Base-by-base conservation (phyloP, 2,329 filamentous ascomycete genomes). In the Sclerotinia glacialis region DNA sequence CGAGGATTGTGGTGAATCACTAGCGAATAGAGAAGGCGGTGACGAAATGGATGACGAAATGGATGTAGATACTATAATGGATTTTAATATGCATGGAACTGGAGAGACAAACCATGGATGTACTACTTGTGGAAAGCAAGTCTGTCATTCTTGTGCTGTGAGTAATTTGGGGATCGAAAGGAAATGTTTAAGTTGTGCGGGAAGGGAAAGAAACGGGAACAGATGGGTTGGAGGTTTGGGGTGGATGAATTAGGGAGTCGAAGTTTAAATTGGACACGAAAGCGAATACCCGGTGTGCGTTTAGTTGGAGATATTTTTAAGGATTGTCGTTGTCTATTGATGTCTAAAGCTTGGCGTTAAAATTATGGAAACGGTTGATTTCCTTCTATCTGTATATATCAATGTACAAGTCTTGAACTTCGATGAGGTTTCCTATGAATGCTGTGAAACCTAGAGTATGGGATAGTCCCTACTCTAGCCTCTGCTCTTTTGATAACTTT, bases 61-160 rank as follows among this genome's bases (percentile, higher is more conserved):
- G 80, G 80, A 82, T 11, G 64, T 81, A 3, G 80, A 83, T 67
- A 71, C 72, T 67, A 72, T 73, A 64, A 72, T 73, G 67, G 71
- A 72, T 37, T 74, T 82, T 77, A 79, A 81, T 2, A 66, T 79
- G 11, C 54, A 63, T 54, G 49, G 65, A 23, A 26, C 58, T 12
- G 73, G 71, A 12, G 65, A 66, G 52, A 50, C 26, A 42, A 76
- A 75, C 44, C 75, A 76, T 37, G 74, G 76, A 1, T 87, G 85
- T 64, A 78, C 78, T 11, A 79, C 77, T 0, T 88, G 85, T 67
- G 79, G 81, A 6, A 86, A 84, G 73, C 77, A 80, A 14, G 83
- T 88, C 18, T 88, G 85, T 76, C 84, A 82, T 65, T 81, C 83
- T 65, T 88, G 86, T 72, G 86, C 85, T 0, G 80, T 87, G 50